A percentile compares a stretch with the other conserved stretches of the same genome.
phyloP scores from a whole-genome alignment of 1,284 basidiomycete genomes.

The Ceratobasidium sp. region DNA sequence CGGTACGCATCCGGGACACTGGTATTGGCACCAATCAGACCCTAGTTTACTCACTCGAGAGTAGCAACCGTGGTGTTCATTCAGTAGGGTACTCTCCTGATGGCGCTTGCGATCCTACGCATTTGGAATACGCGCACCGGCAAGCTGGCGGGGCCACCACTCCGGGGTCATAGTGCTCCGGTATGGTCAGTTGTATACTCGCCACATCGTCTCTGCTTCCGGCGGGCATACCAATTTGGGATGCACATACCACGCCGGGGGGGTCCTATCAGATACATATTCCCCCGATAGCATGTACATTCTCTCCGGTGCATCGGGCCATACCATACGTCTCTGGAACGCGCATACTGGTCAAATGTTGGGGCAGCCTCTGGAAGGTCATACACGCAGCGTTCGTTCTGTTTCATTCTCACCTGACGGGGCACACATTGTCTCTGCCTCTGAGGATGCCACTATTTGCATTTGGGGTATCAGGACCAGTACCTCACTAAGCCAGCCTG shows the following conservation, averaged over 20 bases:
- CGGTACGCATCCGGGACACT: constrained; percentile 58
- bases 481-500: neutral
- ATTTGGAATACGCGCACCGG: constrained; percentile 35
- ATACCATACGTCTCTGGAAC: neutral
- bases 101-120: neutral
- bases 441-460: neutral
- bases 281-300: neutral
- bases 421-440: neutral
- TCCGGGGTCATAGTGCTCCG: neutral
- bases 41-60: neutral
- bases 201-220: neutral
- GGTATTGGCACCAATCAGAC: constrained; percentile 48
- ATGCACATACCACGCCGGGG: neutral
- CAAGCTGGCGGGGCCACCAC: neutral
- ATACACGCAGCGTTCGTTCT: neutral
- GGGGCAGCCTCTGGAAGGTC: neutral
- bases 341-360: neutral
- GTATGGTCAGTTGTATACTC: neutral
- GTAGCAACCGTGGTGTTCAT: neutral
- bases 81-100: constrained; percentile 15
- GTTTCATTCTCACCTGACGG: neutral
- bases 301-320: neutral
- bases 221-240: constrained; percentile 8
- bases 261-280: neutral
- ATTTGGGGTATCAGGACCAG: neutral